These are phyloP conservation scores for Pestalotiopsis sp. DNA, from an alignment of 2,329 filamentous ascomycete species.

Conservation along the genomic window DNA sequence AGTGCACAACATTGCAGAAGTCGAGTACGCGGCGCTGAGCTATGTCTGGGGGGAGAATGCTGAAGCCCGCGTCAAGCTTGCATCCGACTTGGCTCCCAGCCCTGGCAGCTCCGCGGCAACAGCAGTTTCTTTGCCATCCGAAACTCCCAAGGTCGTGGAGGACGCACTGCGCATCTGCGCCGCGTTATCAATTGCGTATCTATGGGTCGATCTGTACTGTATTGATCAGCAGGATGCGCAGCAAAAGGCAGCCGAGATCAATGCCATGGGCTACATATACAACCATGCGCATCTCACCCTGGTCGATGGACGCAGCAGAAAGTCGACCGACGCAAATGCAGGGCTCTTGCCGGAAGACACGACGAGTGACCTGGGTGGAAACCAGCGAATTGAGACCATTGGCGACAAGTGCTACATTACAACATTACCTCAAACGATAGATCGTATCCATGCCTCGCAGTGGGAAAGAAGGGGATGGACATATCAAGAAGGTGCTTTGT, in stretches of 20 bases:
- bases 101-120: neutral
- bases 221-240: neutral
- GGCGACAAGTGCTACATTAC: neutral
- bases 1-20: neutral
- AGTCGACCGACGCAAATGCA: neutral
- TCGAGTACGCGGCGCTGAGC: constrained; percentile 6
- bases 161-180: neutral
- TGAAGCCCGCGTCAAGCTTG: neutral
- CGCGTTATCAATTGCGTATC: neutral
- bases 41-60: neutral
- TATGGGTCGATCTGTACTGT: constrained; percentile 7
- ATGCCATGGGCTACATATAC: constrained; percentile 7
- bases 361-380: neutral
- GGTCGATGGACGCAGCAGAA: neutral
- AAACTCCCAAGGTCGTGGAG: neutral
- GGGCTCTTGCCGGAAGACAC: neutral
- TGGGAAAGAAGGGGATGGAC: neutral
- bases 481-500: neutral
- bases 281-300: neutral
- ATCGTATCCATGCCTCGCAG: neutral
- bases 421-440: neutral
- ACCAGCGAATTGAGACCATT: constrained; percentile 1
- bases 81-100: neutral
- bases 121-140: neutral
- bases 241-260: neutral